phyloP scores from a whole-genome alignment of 257 asterid species.

The Nicotiana tabacum region DNA sequence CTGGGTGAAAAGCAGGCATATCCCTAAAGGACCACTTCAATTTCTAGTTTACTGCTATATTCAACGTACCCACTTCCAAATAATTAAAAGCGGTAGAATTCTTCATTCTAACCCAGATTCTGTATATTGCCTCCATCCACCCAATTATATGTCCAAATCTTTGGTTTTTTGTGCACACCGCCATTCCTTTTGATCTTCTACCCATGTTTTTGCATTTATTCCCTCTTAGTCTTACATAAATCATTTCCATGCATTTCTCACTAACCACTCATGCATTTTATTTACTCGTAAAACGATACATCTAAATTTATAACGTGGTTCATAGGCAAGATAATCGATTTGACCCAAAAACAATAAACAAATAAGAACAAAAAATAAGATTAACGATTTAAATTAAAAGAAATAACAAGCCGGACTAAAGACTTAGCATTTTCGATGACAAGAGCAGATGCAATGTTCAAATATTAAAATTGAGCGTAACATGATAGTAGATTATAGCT shows the following conservation, averaged over 20 bases:
- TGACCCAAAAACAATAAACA: too few species aligned
- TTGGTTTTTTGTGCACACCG: not conserved
- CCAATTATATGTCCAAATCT: conserved; percentile 1
- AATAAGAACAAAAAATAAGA: too few species aligned
- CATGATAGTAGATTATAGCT: too few species aligned
- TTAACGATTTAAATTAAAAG: too few species aligned
- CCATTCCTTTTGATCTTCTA: conserved; percentile 3
- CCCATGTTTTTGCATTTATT: conserved; percentile 8
- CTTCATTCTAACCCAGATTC: not conserved
- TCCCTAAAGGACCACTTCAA: not conserved
- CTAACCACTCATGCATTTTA: too few species aligned
- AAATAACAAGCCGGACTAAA: too few species aligned
- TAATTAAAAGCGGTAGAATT: not conserved
- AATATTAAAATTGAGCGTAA: too few species aligned
- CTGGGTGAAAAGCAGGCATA: not conserved
- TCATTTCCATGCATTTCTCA: not conserved
- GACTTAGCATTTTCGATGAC: too few species aligned
- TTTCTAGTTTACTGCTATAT: not conserved
- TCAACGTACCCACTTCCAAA: conserved; percentile 4
- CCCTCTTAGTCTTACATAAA: not conserved
- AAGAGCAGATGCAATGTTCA: too few species aligned
- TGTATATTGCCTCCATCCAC: not conserved
- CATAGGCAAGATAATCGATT: too few species aligned
- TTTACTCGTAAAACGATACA: too few species aligned
- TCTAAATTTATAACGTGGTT: too few species aligned